A percentile compares a stretch with the other conserved stretches of the same genome.
Conservation (phyloP, 495 filamentous ascomycete genomes). For the Articulospora tetracladia region DNA sequence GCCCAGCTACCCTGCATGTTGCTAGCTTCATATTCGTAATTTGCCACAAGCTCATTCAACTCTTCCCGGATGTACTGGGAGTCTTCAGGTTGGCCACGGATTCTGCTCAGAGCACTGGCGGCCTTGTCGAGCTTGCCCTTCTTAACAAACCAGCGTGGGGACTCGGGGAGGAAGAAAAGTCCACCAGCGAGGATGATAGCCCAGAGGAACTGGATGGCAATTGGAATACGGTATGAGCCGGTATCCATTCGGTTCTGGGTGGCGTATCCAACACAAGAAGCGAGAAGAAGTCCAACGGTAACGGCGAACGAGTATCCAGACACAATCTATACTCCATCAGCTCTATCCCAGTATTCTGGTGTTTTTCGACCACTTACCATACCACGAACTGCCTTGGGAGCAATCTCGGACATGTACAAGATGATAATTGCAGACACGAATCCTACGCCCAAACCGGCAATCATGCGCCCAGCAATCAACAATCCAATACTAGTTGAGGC, state of each 20-base stretch:
- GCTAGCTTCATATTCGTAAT: constrained; percentile 63
- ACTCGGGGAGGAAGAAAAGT: constrained; percentile 79
- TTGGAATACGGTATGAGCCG: constrained; percentile 77
- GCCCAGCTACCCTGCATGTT: constrained; percentile 60
- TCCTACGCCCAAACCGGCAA: constrained; percentile 79
- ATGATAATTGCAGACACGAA: constrained; percentile 61
- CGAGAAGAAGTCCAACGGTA: constrained; percentile 76
- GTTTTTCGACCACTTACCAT: constrained; percentile 26
- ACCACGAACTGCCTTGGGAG: constrained; percentile 75
- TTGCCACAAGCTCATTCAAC: constrained; percentile 26
- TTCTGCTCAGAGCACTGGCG: constrained; percentile 56
- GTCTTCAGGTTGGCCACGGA: constrained; percentile 62
- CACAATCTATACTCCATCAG: constrained; percentile 44
- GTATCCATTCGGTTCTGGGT: constrained; percentile 56
- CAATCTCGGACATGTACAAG: constrained; percentile 65
- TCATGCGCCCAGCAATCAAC: constrained; percentile 67
- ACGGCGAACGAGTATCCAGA: constrained; percentile 71
- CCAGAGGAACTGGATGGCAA: constrained; percentile 80
- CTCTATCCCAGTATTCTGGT: no score
- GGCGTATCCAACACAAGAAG: constrained; percentile 69
- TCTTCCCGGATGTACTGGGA: constrained; percentile 49
- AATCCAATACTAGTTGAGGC: constrained; percentile 64
- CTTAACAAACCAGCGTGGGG: constrained; percentile 77
- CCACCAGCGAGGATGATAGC: constrained; percentile 69
- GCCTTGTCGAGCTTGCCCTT: constrained; percentile 60